Conservation (phyloP, 768 basidiomycete genomes). For the Boletus patriciae region DNA sequence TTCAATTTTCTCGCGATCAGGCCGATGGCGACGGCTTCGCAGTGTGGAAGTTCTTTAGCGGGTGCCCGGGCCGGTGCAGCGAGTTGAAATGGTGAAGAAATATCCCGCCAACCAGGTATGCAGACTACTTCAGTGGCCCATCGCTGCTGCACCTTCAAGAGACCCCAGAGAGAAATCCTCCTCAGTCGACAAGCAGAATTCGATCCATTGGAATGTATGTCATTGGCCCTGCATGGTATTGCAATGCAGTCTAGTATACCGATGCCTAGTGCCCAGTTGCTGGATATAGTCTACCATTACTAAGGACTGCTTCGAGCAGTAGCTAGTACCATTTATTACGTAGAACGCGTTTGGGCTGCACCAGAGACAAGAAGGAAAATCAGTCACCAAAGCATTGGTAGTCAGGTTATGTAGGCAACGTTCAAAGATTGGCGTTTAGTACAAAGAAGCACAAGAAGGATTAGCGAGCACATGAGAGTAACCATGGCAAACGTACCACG, state of each 20-base stretch:
- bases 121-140: no score
- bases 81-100: no score
- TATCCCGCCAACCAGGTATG: no score
- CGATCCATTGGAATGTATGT: background rate
- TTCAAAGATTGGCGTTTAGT: constrained; percentile 5
- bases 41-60: no score
- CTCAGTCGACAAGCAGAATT: background rate
- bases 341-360: background rate
- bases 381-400: background rate
- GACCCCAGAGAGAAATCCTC: background rate
- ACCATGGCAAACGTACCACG: background rate
- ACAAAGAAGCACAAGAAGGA: constrained; percentile 11
- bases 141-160: no score
- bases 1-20: no score
- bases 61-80: no score
- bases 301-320: constrained; percentile 12
- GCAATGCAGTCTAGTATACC: background rate
- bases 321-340: background rate
- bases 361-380: background rate
- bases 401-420: constrained; percentile 2
- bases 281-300: constrained; percentile 4
- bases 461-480: constrained; percentile 2
- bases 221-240: background rate
- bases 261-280: background rate
- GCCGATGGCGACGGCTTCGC: no score